Conservation (phyloP, 768 basidiomycete genomes). For the Panaeolus papilionaceus region DNA sequence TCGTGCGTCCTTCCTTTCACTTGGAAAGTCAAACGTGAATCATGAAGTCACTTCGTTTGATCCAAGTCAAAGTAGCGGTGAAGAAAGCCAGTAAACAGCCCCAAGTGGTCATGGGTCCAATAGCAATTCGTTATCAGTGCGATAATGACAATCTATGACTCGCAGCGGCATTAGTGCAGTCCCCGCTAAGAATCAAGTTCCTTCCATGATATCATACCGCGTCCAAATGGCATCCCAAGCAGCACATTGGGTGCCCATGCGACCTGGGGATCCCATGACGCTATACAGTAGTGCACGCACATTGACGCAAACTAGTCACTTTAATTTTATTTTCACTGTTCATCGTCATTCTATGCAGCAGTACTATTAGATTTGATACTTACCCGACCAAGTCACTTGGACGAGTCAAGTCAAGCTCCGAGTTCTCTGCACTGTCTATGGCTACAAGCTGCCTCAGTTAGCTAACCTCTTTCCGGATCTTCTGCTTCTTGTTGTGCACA, state of each 20-base stretch:
- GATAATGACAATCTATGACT: slow-evolving; percentile 1
- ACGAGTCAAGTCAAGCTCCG: no score
- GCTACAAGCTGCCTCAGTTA: no score
- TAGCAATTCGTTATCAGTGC: neutral
- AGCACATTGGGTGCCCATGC: neutral
- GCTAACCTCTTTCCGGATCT: no score
- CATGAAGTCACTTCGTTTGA: slow-evolving; percentile 6
- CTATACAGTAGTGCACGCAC: no score
- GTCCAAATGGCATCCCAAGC: neutral
- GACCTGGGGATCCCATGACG: no score
- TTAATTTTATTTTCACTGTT: no score
- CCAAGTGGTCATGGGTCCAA: slow-evolving; percentile 4
- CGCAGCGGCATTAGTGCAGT: neutral
- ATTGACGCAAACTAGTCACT: no score
- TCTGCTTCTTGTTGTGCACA: no score
- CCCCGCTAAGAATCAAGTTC: neutral
- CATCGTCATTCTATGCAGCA: no score
- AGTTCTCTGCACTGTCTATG: no score
- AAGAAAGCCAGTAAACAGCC: neutral
- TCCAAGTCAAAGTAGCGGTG: slow-evolving; percentile 1
- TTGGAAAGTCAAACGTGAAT: neutral
- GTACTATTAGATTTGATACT: no score
- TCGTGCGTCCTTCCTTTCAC: neutral
- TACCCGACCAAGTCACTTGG: no score
- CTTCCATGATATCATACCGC: slow-evolving; percentile 1